Evolutionary conservation across 176 grass and related monocot genomes (phyloP).

Genomic region (Puccinellia tenuiflora): DNA sequence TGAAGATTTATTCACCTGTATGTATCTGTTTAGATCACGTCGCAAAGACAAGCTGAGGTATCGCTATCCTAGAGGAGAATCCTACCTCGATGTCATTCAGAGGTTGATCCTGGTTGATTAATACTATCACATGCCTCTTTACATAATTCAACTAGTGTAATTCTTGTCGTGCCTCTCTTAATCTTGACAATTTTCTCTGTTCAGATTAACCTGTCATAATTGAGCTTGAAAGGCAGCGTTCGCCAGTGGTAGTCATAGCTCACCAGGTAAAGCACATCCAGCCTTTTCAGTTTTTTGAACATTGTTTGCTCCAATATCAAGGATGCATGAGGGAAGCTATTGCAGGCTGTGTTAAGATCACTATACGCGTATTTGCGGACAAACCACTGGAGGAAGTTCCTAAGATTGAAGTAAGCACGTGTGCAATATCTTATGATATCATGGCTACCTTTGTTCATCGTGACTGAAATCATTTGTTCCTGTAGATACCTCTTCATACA

Average conservation of each 20-base stretch:
- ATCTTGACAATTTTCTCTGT: slow-evolving; percentile 14
- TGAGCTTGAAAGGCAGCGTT: slow-evolving; percentile 91
- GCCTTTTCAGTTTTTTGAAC: slow-evolving; percentile 7
- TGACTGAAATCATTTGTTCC: slow-evolving; percentile 14
- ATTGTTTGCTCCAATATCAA: slow-evolving; percentile 2
- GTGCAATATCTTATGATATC: not conserved
- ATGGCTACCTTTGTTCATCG: not conserved
- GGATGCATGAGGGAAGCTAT: slow-evolving; percentile 14
- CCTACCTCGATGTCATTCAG: slow-evolving; percentile 96
- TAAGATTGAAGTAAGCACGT: slow-evolving; percentile 66
- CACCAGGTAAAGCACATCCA: slow-evolving; percentile 66
- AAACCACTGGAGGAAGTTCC: slow-evolving; percentile 88
- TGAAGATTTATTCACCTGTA: not conserved
- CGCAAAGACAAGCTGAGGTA: slow-evolving; percentile 91
- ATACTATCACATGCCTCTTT: slow-evolving; percentile 9
- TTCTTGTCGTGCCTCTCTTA: not conserved
- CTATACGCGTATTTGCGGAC: slow-evolving; percentile 95
- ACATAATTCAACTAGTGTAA: slow-evolving; percentile 6
- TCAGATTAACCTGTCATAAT: slow-evolving; percentile 89
- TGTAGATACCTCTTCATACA: slow-evolving; percentile 90
- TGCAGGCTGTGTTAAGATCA: slow-evolving; percentile 94
- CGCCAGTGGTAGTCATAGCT: slow-evolving; percentile 98
- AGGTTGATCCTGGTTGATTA: slow-evolving; percentile 38
- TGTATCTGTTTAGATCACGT: slow-evolving; percentile 46
- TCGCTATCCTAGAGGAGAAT: slow-evolving; percentile 95